Base-by-base conservation (phyloP, 2,329 filamentous ascomycete species). In the Beauveria caledonica region DNA sequence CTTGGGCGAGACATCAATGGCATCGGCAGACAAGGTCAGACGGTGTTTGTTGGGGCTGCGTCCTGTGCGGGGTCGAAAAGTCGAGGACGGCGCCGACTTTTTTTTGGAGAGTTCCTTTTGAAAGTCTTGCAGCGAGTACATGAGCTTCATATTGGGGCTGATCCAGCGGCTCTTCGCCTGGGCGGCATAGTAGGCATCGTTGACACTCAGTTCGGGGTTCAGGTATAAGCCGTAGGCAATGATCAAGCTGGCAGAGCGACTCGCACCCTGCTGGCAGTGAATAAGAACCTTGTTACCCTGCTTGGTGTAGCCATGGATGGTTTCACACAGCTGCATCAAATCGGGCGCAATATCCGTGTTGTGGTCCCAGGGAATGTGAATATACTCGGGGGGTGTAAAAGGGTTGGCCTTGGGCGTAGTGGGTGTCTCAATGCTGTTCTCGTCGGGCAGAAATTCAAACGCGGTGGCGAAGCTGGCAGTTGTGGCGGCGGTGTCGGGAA, bases 111-210 rank as follows among this genome's bases (percentile, higher is more conserved):
- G 71, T 53, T 86, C 78, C 68, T 87, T 87, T 66, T 87, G 85
- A 69, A 92, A 93, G 68, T 93, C 89, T 71, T 92, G 89, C 52
- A 95, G 77, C 66, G 90, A 92, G 79, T 94, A 94, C 80, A 95
- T 92, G 65, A 95, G 79, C 66, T 90, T 90, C 90, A 95, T 95
- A 72, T 95, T 95, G 0, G 90, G 90, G 62, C 90, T 92, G 66
- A 95, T 93, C 90, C 90, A 95, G 68, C 82, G 85, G 72, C 90
- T 94, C 74, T 88, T 88, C 58, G 84, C 81, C 73, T 95, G 91
- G 3, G 90, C 89, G 3, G 86, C 82, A 69, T 91, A 86, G 70
- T 94, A 94, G 2, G 90, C 89, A 70, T 93, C 89, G 68, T 93
- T 92, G 58, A 93, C 89, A 66, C 82, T 90, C 67, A 91, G 75